A percentile compares a stretch with the other conserved stretches of the same genome.
Conservation (phyloP, 768 basidiomycete genomes). For the Rhodocollybia butyracea region DNA sequence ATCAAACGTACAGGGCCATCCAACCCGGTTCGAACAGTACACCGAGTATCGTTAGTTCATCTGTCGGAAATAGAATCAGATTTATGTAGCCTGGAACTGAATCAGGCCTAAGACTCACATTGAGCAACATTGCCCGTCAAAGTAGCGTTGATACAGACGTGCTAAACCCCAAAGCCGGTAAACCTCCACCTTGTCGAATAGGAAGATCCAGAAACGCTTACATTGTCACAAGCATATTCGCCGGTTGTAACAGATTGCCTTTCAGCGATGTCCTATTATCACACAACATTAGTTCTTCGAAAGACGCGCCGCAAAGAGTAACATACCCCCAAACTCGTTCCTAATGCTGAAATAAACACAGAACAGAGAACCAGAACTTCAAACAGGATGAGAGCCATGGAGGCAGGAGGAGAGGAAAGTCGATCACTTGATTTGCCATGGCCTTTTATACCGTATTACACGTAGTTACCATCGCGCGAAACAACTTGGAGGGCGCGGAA, state of each 20-base stretch:
- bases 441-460: no score
- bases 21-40: constrained; percentile 42
- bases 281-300: background rate
- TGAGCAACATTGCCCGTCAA: constrained; percentile 40
- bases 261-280: background rate
- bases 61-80: constrained; percentile 22
- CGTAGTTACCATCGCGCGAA: background rate
- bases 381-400: background rate
- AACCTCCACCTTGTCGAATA: background rate
- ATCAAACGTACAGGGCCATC: constrained; percentile 53
- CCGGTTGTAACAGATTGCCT: constrained; percentile 16
- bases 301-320: background rate
- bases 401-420: background rate
- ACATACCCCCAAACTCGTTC: background rate
- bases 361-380: background rate
- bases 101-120: background rate
- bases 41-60: constrained; percentile 45
- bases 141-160: constrained; percentile 45
- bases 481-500: no score
- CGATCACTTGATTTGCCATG: no score
- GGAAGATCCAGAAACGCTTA: background rate
- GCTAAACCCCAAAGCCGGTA: background rate
- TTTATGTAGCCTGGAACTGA: background rate
- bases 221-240: constrained; percentile 26
- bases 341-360: background rate